These are phyloP conservation scores for Raffaelea albimanens DNA, from an alignment of 2,329 filamentous ascomycete genomes.

Conservation along the genomic window DNA sequence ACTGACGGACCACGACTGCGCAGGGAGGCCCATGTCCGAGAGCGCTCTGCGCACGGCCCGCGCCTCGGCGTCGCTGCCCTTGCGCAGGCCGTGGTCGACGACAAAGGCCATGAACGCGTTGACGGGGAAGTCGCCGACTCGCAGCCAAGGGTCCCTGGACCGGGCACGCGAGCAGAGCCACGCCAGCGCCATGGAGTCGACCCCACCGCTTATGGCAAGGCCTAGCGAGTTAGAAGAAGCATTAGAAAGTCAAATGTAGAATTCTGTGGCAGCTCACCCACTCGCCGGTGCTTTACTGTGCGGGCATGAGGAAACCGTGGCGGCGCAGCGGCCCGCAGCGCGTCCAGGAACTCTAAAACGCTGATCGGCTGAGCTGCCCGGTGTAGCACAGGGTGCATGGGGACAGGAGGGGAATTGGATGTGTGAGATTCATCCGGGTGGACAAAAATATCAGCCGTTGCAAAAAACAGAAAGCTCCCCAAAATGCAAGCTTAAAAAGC, in stretches of 20 bases:
- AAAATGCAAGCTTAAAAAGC: no score
- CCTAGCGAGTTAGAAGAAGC: conserved; percentile 30
- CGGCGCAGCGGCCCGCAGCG: conserved; percentile 37
- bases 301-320: conserved; percentile 38
- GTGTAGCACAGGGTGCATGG: conserved; percentile 25
- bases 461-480: no score
- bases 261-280: conserved; percentile 27
- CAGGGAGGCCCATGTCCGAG: conserved; percentile 22
- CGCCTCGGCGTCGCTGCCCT: conserved; percentile 43
- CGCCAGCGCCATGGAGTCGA: conserved; percentile 96
- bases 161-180: conserved; percentile 52
- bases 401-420: not conserved
- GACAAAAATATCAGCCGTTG: no score
- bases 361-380: conserved; percentile 28
- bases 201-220: conserved; percentile 81
- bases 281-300: conserved; percentile 23
- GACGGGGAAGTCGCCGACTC: conserved; percentile 36
- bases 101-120: conserved; percentile 34
- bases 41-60: conserved; percentile 29
- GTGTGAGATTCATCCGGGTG: no score
- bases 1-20: conserved; percentile 24
- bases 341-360: conserved; percentile 34
- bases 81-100: conserved; percentile 48
- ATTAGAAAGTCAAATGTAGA: not conserved
- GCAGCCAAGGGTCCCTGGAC: conserved; percentile 21